Evolutionary conservation across 2,329 filamentous ascomycete species (phyloP), one percentile per base, ranked within the genome.

Genomic region (Beauveria medogensis): DNA sequence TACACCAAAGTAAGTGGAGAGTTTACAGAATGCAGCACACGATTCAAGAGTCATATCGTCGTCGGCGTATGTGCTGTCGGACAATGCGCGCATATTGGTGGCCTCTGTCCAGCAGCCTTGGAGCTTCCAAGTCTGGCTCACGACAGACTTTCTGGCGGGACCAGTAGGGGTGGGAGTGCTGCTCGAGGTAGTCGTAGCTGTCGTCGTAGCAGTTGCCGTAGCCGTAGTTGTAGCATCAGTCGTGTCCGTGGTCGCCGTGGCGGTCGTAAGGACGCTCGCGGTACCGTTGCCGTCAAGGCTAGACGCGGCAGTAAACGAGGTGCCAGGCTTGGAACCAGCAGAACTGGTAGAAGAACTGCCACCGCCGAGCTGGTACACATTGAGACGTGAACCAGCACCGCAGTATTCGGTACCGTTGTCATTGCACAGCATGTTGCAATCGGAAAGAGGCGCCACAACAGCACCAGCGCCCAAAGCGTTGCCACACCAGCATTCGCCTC

Each of bases 401-500:
- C 74, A 76, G 46, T 67, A 70, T 58, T 76, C 74, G 9, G 71
- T 73, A 2, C 65, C 61, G 48, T 76, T 75, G 2, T 69, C 73
- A 5, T 70, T 71, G 60, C 74, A 76, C 12, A 67, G 48, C 69
- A 76, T 74, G 10, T 61, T 65, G 40, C 74, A 76, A 1, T 75
- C 72, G 0, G 65, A 54, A 2, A 67, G 66, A 0, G 70, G 61
- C 0, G 74, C 71, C 12, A 68, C 61, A 1, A 71, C 60, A 0
- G 74, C 66, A 1, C 71, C 73, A 14, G 60, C 59, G 0, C 51
- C 40, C 3, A 75, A 67, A 0, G 30, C 20, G 59, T 73, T 71
- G 1, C 70, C 74, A 7, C 74, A 76, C 65, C 72, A 76, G 18
- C 74, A 76, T 69, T 76, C 74, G 46, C 73, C 72, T 1, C 73